Base-by-base conservation (phyloP, 148 eudicot species). In the Amaranthus palmeri region DNA sequence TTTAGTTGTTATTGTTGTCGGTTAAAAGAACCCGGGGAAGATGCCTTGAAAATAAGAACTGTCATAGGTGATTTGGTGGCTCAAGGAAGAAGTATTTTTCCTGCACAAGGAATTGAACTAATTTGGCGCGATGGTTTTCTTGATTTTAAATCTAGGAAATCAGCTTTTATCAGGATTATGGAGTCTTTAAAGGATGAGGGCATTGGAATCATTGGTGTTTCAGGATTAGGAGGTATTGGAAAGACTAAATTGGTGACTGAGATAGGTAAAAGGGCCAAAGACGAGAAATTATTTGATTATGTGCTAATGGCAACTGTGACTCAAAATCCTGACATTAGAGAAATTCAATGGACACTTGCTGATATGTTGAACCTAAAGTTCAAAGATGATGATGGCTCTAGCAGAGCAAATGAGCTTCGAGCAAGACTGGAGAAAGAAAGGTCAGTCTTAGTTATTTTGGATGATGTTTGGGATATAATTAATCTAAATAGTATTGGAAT, bases 101-200 rank as follows among this genome's bases (percentile, higher is more conserved):
- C 53, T 50, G 53, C 10, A 50, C 53, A 55, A 55, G 67, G 67
- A 6, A 62, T 62, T 62, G 67, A 62, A 8, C 47, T 62, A 7
- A 4, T 62, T 10, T 41, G 48, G 67, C 47, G 67, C 3, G 48
- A 44, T 14, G 67, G 48, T 62, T 62, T 62, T 42, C 14, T 62
- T 7, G n/a, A 8, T 3, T 62, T 62, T n/a, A 40, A 17, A 11
- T 62, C 67, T 0, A 62, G 67, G n/a, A 13, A 42, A 42, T 3
- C 4, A 40, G 49, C n/a, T 62, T 62, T 41, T 42, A 12, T 8
- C 10, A 10, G 36, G 67, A 62, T 62, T 5, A 42, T 41, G 67
- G 47, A 40, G 36, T 13, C 6, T 4, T 13, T 62, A 41, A 62
- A 8, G 47, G 13, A 62, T 44, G 48, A 62, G n/a, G 15, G 10